Percentiles rank a stretch among this genome's conserved stretches.
These are phyloP conservation scores for Botryococcus braunii DNA, from an alignment of 163 green algal species.

Conservation along the genomic window DNA sequence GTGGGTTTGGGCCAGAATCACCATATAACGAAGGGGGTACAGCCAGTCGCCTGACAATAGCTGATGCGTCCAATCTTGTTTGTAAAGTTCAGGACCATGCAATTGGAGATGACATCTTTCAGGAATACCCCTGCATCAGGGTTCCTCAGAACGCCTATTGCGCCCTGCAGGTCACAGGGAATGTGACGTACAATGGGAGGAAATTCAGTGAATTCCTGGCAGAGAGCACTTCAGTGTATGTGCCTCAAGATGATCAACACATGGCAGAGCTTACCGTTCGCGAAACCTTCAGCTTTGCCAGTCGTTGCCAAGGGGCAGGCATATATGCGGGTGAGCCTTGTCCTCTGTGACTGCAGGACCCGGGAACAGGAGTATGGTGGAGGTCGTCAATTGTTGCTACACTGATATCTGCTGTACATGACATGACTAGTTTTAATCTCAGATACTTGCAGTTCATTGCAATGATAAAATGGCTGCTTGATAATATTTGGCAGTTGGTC, in stretches of 20 bases:
- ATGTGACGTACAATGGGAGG: conserved; percentile 57
- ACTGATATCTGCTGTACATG: not conserved
- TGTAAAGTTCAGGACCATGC: not conserved
- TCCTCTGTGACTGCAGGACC: not conserved
- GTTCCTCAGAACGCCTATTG: not conserved
- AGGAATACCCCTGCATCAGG: not conserved
- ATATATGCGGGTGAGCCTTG: conserved; percentile 20
- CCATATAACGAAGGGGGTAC: too few species aligned
- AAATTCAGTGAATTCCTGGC: conserved; percentile 42
- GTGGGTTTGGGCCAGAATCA: too few species aligned
- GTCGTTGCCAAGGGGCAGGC: conserved; percentile 35
- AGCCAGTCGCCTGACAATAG: not conserved
- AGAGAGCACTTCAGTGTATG: conserved; percentile 35
- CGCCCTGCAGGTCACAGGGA: conserved; percentile 15
- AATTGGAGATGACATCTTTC: not conserved
- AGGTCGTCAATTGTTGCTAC: too few species aligned
- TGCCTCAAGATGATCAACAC: conserved; percentile 60
- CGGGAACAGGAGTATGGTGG: not conserved
- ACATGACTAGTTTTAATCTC: not conserved
- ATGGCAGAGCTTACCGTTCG: conserved; percentile 73
- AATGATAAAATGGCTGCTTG: not conserved
- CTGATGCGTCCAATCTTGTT: not conserved
- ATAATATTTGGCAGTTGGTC: conserved; percentile 10
- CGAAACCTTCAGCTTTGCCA: conserved; percentile 73
- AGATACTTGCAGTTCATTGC: not conserved